Evolutionary conservation across 305 asterid genomes (phyloP).

Genomic region (Fraxinus velutina): DNA sequence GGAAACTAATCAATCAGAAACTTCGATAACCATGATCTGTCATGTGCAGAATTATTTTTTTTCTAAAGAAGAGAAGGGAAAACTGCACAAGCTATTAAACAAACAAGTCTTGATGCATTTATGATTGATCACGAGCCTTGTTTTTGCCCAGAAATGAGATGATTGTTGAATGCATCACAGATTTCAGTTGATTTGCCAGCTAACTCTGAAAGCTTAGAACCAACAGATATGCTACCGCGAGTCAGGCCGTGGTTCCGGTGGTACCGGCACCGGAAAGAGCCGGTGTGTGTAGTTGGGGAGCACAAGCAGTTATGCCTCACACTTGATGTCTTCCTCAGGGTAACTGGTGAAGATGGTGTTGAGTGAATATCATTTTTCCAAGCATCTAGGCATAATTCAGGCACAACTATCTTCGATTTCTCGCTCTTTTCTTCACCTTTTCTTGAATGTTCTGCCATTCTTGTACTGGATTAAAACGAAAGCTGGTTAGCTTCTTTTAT

Average conservation of each 20-base stretch:
- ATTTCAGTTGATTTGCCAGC: constrained; percentile 21
- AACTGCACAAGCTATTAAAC: constrained; percentile 5
- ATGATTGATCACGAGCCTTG: constrained; percentile 26
- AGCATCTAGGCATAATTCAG: constrained; percentile 23
- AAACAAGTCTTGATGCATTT: constrained; percentile 8
- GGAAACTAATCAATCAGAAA: not conserved
- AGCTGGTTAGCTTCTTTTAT: not conserved
- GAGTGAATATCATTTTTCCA: constrained; percentile 21
- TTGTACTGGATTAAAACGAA: constrained; percentile 18
- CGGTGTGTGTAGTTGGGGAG: constrained; percentile 61
- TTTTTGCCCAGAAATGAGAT: constrained; percentile 23
- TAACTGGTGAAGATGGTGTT: constrained; percentile 48
- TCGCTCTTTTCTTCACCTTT: constrained; percentile 4
- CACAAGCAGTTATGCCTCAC: constrained; percentile 48
- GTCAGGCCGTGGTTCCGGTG: constrained; percentile 36
- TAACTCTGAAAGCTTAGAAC: constrained; percentile 49
- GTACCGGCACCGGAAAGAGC: constrained; percentile 63
- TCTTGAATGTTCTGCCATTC: constrained; percentile 38
- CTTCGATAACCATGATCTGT: not conserved
- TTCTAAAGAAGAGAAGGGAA: not conserved
- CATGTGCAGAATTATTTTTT: not conserved
- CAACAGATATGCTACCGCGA: constrained; percentile 48
- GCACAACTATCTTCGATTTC: constrained; percentile 29
- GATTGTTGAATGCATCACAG: constrained; percentile 10
- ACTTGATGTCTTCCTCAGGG: constrained; percentile 28